Percentiles rank a stretch among this genome's conserved stretches.
These are phyloP conservation scores for Fusarium sp. DNA, from an alignment of 2,329 filamentous ascomycete genomes.

Conservation along the genomic window DNA sequence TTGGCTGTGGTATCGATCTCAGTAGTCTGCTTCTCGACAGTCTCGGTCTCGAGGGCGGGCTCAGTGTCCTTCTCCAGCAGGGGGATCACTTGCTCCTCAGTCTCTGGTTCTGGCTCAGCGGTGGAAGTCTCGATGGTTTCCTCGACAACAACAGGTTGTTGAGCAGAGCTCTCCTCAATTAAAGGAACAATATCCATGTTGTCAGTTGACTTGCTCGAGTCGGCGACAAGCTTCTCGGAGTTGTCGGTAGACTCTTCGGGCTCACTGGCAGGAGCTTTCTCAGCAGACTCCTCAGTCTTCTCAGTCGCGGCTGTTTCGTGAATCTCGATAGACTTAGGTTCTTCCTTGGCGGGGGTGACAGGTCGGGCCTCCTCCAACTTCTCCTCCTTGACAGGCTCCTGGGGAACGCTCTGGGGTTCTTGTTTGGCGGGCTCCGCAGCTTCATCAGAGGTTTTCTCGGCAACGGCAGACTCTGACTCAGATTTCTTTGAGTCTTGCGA, in stretches of 20 bases:
- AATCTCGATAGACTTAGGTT: background rate
- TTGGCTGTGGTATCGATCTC: constrained; percentile 17
- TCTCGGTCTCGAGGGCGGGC: constrained; percentile 9
- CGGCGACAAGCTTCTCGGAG: background rate
- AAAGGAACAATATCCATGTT: constrained; percentile 25
- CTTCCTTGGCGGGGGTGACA: constrained; percentile 11
- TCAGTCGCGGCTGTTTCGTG: constrained; percentile 24
- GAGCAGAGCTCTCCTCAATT: constrained; percentile 26
- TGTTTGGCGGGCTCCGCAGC: constrained; percentile 24
- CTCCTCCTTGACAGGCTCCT: constrained; percentile 14
- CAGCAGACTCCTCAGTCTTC: constrained; percentile 21
- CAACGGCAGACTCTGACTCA: constrained; percentile 13
- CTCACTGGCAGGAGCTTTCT: constrained; percentile 1
- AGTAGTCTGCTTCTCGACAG: constrained; percentile 3
- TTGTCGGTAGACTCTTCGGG: constrained; percentile 5
- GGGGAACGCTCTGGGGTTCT: constrained; percentile 7
- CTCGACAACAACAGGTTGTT: constrained; percentile 17
- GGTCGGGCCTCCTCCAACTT: constrained; percentile 9
- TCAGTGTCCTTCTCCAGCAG: constrained; percentile 28
- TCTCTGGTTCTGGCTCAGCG: constrained; percentile 17
- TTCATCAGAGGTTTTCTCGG: constrained; percentile 33
- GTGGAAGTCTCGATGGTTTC: constrained; percentile 15
- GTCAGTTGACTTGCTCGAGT: constrained; percentile 17
- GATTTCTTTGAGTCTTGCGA: constrained; percentile 6
- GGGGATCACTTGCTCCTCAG: constrained; percentile 20